Evolutionary conservation across 164 flowering plant species (phyloP), one percentile per base, ranked within the genome.

Genomic region (Macadamia integrifolia): DNA sequence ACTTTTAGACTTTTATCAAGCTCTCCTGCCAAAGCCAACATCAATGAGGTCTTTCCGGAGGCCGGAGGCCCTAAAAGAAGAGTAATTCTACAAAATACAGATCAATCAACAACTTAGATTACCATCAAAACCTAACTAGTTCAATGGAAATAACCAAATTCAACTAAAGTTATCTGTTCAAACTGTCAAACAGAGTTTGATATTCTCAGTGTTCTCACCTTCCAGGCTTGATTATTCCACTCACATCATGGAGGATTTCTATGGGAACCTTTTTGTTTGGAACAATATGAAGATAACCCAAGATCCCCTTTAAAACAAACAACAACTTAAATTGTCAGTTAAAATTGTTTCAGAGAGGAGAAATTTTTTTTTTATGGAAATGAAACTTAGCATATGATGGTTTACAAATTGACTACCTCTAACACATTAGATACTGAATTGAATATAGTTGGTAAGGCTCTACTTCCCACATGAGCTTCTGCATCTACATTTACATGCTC

Each of bases 211-310:
- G 40, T 62, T 57, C 66, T 76, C 32, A 85, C 91, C 91, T 81
- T 64, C 80, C 14, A 43, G 96, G 92, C 77, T 85, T 89, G 75
- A 89, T 71, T 53, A 82, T 75, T 49, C 92, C 96, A 66, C 87
- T 88, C 23, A 86, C 85, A 77, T 86, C 86, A 9, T 76, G 77
- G 57, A 90, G 93, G 65, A 90, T 86, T 3, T 78, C 69, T 14
- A 84, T 10, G 0, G 70, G 76, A 49, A 71, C 80, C 80, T 84
- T 87, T 58, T 75, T 73, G 58, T 67, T 85, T 0, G 85, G 79
- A 62, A 85, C 74, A 15, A 88, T 11, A 66, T 69, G 81, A 11
- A 87, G 69, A 59, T 0, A 30, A 61, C 65, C 80, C 74, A 85
- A 75, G 46, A 82, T 49, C 6, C 84, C 81, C 88, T 86, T 17